A percentile compares a stretch with the other conserved stretches of the same genome.
phyloP scores from a whole-genome alignment of 345 rosid genomes.

The Eucalyptus camaldulensis region DNA sequence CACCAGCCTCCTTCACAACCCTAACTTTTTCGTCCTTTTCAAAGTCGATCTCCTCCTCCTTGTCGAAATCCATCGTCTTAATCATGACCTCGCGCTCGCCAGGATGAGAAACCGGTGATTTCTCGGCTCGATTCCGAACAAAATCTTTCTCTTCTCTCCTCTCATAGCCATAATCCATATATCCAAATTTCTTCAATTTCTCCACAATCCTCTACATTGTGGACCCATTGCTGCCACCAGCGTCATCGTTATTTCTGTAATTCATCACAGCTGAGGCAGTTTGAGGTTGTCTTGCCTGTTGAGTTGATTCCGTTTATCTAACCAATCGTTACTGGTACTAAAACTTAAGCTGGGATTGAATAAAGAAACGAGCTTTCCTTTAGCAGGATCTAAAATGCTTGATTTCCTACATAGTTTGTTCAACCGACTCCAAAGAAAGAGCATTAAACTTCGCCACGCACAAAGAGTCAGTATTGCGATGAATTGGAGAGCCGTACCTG shows the following conservation, averaged over 20 bases:
- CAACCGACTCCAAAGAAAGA: background rate
- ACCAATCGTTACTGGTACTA: conserved; percentile 19
- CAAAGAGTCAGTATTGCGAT: conserved; percentile 1
- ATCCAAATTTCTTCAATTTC: conserved; percentile 65
- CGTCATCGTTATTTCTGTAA: conserved; percentile 12
- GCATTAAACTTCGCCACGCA: background rate
- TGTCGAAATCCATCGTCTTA: no score
- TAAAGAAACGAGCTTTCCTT: background rate
- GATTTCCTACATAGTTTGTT: conserved; percentile 11
- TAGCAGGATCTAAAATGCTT: background rate
- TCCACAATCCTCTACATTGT: conserved; percentile 83
- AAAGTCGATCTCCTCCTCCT: no score
- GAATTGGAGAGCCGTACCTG: conserved; percentile 19
- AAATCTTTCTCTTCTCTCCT: background rate
- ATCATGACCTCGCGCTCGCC: no score
- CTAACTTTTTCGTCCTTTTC: no score
- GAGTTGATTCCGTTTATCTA: conserved; percentile 39
- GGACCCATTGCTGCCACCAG: conserved; percentile 24
- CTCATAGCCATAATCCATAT: conserved; percentile 27
- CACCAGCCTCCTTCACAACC: no score
- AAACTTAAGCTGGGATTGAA: background rate
- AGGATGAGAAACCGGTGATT: no score
- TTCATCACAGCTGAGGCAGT: conserved; percentile 33
- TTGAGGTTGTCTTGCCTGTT: conserved; percentile 19
- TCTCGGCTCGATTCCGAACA: no score